These are phyloP conservation scores for Naganishia albida DNA, from an alignment of 1,284 basidiomycete genomes.

Conservation along the genomic window DNA sequence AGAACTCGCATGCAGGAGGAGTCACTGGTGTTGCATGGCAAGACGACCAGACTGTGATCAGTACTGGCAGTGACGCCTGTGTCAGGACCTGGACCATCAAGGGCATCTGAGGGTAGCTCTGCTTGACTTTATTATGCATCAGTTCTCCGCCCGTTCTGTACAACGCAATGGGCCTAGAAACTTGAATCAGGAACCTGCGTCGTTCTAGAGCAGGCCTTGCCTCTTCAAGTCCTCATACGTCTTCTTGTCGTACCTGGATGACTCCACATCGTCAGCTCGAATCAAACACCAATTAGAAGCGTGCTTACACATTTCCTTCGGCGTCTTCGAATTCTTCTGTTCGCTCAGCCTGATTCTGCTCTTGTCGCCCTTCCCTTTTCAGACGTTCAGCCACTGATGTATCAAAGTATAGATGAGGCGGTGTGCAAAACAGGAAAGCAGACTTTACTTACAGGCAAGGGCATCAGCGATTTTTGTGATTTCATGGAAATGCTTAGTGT, in stretches of 20 bases:
- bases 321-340: slow-evolving; percentile 97
- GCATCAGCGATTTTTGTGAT: slow-evolving; percentile 97
- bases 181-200: slow-evolving; percentile 6
- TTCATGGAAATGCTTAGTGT: slow-evolving; percentile 98
- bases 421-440: slow-evolving; percentile 2
- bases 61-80: slow-evolving; percentile 80
- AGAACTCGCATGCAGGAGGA: slow-evolving; percentile 78
- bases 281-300: slow-evolving; percentile 56
- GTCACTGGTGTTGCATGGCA: slow-evolving; percentile 77
- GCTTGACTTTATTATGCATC: slow-evolving; percentile 17
- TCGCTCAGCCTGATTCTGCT: slow-evolving; percentile 85
- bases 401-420: background rate
- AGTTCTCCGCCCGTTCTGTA: background rate
- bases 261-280: slow-evolving; percentile 14
- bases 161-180: background rate
- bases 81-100: slow-evolving; percentile 66
- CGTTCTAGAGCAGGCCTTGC: slow-evolving; percentile 50
- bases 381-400: slow-evolving; percentile 87
- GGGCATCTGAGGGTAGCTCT: slow-evolving; percentile 27
- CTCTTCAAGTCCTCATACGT: slow-evolving; percentile 53
- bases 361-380: slow-evolving; percentile 87
- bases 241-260: slow-evolving; percentile 43
- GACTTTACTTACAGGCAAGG: slow-evolving; percentile 68
- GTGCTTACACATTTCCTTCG: slow-evolving; percentile 76
- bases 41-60: slow-evolving; percentile 63